These are phyloP conservation scores for Camellia japonica DNA, from an alignment of 148 eudicot species.

Conservation along the genomic window DNA sequence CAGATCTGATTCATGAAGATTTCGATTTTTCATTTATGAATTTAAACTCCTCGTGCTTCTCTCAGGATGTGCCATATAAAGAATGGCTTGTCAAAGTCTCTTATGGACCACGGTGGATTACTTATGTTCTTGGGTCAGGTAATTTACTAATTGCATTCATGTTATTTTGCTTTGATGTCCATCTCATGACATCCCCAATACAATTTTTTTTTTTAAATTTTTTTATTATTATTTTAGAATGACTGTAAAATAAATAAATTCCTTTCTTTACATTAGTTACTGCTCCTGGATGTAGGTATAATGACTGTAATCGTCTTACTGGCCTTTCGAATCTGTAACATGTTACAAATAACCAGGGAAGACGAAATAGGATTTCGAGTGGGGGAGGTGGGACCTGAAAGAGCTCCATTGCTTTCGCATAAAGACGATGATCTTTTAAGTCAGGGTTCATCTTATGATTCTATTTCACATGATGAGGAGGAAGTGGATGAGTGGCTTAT, in stretches of 20 bases:
- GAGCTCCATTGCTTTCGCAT: slow-evolving; percentile 47
- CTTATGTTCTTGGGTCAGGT: slow-evolving; percentile 43
- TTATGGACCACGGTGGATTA: slow-evolving; percentile 50
- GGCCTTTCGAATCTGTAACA: slow-evolving; percentile 30
- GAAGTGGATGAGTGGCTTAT: slow-evolving; percentile 31
- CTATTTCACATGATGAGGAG: slow-evolving; percentile 48
- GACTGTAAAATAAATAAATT: not conserved
- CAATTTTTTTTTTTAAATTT: too few species aligned
- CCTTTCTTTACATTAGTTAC: not conserved
- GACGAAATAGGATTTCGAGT: slow-evolving; percentile 20
- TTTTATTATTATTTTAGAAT: not conserved
- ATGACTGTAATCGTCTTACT: slow-evolving; percentile 28
- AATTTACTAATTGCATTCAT: not conserved
- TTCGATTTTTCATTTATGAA: not conserved
- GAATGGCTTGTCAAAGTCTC: slow-evolving; percentile 41
- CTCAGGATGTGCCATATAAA: slow-evolving; percentile 22
- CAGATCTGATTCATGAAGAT: too few species aligned
- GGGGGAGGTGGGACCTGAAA: slow-evolving; percentile 23
- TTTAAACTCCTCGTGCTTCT: not conserved
- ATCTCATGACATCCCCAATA: too few species aligned
- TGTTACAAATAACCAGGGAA: slow-evolving; percentile 13
- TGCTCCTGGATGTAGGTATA: slow-evolving; percentile 33
- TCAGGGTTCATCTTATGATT: slow-evolving; percentile 61
- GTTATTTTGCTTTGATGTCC: too few species aligned
- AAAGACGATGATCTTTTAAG: slow-evolving; percentile 44